Evolutionary conservation across 257 asterid genomes (phyloP), one percentile per base, ranked within the genome.

Genomic region (Petrea volubilis): DNA sequence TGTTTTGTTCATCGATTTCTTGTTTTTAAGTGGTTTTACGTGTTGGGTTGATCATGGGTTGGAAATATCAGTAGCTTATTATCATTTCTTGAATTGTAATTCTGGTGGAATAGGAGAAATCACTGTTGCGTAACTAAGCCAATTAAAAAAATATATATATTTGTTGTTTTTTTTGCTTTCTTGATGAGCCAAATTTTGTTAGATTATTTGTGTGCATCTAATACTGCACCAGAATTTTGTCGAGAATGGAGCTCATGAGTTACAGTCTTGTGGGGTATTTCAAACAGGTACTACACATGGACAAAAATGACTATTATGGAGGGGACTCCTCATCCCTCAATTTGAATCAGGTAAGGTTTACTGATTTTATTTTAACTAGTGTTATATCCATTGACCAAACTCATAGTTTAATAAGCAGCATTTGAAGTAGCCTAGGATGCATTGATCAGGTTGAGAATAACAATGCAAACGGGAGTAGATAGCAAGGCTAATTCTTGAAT

Each of bases 261-360:
- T 60, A 64, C n/a, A 49, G 41, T 44, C 8, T 64, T 43, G 75
- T 18, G 27, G 15, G 34, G 13, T 70, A 31, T 79, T 33, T 20
- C 5, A 38, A 64, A 59, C 76, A 95, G 98, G 99, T 95, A 3
- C 81, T 95, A 53, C 99, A 95, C 82, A 92, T 95, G 97, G 99
- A 95, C 86, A 92, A 87, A 74, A 95, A 95, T 77, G 97, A 95
- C 74, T 88, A 95, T 50, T 95, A 95, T 70, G 99, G 99, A 77
- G 99, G 98, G 80, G 99, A 85, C 60, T 95, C 98, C 31, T 68
- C 85, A 77, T 92, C 99, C 25, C 93, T 88, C 76, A 85, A 84
- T 81, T 76, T 95, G 82, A 83, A 29, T 74, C 99, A 95, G 98
- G 99, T 91, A 77, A 75, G 11, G 14, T 6, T 20, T 15, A 34